Conservation (phyloP, 352 stramenopile species). For the Globisporangium emineosum region DNA sequence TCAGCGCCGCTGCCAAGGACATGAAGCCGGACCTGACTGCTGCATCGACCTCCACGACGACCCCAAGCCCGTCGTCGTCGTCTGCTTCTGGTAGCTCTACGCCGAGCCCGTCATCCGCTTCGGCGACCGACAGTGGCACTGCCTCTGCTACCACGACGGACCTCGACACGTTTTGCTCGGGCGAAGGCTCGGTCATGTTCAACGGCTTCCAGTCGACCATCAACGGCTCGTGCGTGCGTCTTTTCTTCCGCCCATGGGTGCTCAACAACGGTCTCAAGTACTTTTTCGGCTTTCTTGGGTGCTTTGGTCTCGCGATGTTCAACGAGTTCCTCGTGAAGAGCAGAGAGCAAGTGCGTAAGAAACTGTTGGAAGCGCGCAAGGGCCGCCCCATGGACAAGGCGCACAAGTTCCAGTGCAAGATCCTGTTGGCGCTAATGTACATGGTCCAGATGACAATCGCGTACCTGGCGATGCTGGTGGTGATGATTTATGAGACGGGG, state of each 20-base stretch:
- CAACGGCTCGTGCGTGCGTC: conserved; percentile 62
- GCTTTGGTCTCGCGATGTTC: conserved; percentile 55
- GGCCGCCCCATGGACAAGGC: conserved; percentile 40
- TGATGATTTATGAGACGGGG: conserved; percentile 80
- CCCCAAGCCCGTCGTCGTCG: conserved; percentile 12
- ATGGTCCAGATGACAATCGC: conserved; percentile 82
- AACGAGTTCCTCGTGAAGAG: conserved; percentile 66
- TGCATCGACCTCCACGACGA: conserved; percentile 19
- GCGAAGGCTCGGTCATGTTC: conserved; percentile 77
- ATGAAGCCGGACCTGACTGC: conserved; percentile 30
- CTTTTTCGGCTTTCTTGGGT: conserved; percentile 62
- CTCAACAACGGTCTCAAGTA: conserved; percentile 75
- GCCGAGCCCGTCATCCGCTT: conserved; percentile 19
- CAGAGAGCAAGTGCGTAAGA: conserved; percentile 47
- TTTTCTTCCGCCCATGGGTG: conserved; percentile 82
- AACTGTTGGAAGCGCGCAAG: conserved; percentile 36
- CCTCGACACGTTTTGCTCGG: conserved; percentile 44
- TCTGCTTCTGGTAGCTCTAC: conserved; percentile 2
- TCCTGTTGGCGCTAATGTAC: conserved; percentile 58
- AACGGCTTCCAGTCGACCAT: conserved; percentile 79
- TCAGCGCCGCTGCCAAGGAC: conserved; percentile 44
- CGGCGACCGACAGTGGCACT: conserved; percentile 14
- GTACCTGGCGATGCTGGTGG: conserved; percentile 81
- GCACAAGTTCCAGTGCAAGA: conserved; percentile 65
- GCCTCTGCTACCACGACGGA: conserved; percentile 21